Evolutionary conservation across 208 protist species (phyloP).

Genomic region (Vickermania ingenoplastis): DNA sequence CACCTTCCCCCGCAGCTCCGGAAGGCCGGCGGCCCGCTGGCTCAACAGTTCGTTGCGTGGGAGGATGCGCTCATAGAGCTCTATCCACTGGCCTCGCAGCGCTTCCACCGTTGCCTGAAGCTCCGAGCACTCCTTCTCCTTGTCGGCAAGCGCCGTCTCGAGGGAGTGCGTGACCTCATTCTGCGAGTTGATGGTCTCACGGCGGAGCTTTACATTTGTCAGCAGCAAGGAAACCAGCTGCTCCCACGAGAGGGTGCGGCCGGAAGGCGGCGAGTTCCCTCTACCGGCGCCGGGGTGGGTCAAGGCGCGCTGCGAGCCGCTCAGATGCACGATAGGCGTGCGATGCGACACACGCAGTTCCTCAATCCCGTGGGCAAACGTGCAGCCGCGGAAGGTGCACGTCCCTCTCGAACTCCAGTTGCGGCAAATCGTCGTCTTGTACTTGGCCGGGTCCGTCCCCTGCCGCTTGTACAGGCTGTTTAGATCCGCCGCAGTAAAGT

Average conservation of each 20-base stretch:
- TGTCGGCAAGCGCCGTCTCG: slow-evolving; percentile 44
- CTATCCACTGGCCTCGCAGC: slow-evolving; percentile 15
- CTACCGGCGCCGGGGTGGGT: background rate
- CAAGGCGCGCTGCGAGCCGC: slow-evolving; percentile 10
- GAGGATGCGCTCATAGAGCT: slow-evolving; percentile 9
- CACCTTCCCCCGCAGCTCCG: slow-evolving; percentile 19
- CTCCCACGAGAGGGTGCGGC: slow-evolving; percentile 12
- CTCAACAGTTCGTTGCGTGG: slow-evolving; percentile 10
- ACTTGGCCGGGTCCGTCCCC: slow-evolving; percentile 68
- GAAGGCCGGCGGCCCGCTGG: slow-evolving; percentile 11
- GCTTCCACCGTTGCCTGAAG: slow-evolving; percentile 31
- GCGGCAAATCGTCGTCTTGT: slow-evolving; percentile 81
- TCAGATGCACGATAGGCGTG: slow-evolving; percentile 23
- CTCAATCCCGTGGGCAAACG: slow-evolving; percentile 76
- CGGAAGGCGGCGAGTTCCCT: background rate
- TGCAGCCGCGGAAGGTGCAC: slow-evolving; percentile 67
- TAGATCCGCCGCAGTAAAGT: background rate
- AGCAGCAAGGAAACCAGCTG: slow-evolving; percentile 62
- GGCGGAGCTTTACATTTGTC: slow-evolving; percentile 39
- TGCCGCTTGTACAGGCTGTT: slow-evolving; percentile 11
- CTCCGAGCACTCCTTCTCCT: slow-evolving; percentile 37
- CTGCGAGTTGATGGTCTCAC: slow-evolving; percentile 49
- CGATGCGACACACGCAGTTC: slow-evolving; percentile 49
- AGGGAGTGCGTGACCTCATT: slow-evolving; percentile 64
- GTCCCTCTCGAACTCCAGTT: slow-evolving; percentile 66